Evolutionary conservation across 345 rosid species (phyloP).

Genomic region (Gossypium anomalum): DNA sequence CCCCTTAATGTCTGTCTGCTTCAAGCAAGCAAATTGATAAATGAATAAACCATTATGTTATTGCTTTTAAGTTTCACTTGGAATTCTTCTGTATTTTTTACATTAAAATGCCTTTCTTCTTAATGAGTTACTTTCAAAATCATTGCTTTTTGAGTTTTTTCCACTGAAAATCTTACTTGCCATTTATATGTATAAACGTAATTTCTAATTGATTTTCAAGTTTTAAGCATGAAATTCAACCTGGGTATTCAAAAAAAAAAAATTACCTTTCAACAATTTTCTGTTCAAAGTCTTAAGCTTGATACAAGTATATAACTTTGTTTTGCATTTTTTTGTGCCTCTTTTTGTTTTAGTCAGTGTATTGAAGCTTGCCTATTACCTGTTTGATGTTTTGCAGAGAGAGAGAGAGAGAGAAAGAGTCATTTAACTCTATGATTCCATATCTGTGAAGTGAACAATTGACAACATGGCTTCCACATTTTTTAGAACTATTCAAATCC

Average conservation of each 20-base stretch:
- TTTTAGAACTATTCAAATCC: conserved; percentile 47
- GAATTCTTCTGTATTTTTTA: neutral
- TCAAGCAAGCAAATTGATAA: neutral
- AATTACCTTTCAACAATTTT: neutral
- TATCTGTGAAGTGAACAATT: neutral
- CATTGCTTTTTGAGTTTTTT: neutral
- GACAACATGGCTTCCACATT: conserved; percentile 55
- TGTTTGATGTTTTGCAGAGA: conserved; percentile 33
- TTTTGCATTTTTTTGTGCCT: neutral
- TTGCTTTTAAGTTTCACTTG: neutral
- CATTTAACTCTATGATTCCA: conserved; percentile 10
- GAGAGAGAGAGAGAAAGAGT: neutral
- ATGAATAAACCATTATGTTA: neutral
- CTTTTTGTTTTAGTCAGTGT: neutral
- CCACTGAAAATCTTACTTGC: neutral
- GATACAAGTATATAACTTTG: neutral
- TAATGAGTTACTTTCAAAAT: neutral
- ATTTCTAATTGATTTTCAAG: conserved; percentile 1
- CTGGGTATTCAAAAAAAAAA: neutral
- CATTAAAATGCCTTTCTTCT: neutral
- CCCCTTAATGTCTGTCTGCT: neutral
- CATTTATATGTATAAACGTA: neutral
- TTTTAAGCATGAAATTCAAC: conserved; percentile 2
- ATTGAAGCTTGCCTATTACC: conserved; percentile 20
- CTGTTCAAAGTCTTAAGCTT: neutral